phyloP scores from a whole-genome alignment of 2,329 filamentous ascomycete genomes.

The Shiraia bambusicola region DNA sequence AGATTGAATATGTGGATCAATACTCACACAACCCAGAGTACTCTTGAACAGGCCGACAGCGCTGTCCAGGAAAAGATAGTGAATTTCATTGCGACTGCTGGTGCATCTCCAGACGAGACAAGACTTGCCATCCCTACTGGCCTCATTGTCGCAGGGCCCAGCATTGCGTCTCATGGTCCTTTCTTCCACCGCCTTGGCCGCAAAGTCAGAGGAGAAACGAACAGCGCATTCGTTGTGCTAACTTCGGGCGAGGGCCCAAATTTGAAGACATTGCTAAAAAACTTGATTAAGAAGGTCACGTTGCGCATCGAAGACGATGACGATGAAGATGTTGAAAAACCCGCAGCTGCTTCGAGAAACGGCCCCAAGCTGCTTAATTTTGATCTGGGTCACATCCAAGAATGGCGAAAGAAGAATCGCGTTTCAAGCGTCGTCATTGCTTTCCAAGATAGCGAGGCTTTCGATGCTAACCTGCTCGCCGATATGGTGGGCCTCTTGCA shows the following conservation, averaged over 20 bases:
- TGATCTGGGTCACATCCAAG: conserved; percentile 70
- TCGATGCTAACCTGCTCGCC: conserved; percentile 70
- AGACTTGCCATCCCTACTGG: conserved; percentile 63
- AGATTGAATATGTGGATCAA: neutral
- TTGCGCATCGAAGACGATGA: conserved; percentile 59
- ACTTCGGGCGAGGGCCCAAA: conserved; percentile 72
- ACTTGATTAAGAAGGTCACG: conserved; percentile 68
- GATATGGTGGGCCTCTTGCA: conserved; percentile 70
- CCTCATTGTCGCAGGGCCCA: conserved; percentile 76
- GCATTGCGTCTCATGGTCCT: conserved; percentile 72
- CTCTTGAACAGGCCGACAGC: conserved; percentile 45
- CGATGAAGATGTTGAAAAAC: conserved; percentile 36
- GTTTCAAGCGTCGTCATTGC: conserved; percentile 67
- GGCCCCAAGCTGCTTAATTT: conserved; percentile 72
- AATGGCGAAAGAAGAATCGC: conserved; percentile 57
- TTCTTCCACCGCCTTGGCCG: conserved; percentile 69
- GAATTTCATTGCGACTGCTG: conserved; percentile 41
- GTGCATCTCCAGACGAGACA: conserved; percentile 19
- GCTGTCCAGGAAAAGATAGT: conserved; percentile 42
- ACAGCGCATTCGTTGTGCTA: conserved; percentile 64
- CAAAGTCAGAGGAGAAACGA: conserved; percentile 44
- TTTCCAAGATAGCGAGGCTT: conserved; percentile 80
- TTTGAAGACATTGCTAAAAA: conserved; percentile 71
- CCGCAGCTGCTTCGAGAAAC: conserved; percentile 41
- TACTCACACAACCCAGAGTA: conserved; percentile 22